Evolutionary conservation across 2,329 filamentous ascomycete species (phyloP).

Genomic region (Cryphonectria japonica): DNA sequence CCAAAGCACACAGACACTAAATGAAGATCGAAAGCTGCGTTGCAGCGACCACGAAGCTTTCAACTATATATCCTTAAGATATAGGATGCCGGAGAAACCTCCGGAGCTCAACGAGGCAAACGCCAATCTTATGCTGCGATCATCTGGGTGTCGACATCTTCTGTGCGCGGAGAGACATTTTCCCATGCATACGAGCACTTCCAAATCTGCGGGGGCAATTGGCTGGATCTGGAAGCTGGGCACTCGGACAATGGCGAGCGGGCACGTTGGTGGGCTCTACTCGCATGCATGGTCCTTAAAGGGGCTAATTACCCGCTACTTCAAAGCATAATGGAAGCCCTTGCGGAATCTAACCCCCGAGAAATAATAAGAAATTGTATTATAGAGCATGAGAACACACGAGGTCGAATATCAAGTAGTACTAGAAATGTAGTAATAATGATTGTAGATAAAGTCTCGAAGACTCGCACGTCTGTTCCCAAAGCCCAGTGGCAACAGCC

Average conservation of each 20-base stretch:
- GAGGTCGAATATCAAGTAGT: neutral
- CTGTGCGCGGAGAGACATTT: neutral
- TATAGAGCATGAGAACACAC: neutral
- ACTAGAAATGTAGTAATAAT: neutral
- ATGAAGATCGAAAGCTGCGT: neutral
- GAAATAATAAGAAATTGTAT: neutral
- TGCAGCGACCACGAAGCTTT: neutral
- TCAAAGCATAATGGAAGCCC: neutral
- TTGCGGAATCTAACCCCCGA: slow-evolving; percentile 1
- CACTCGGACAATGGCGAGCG: neutral
- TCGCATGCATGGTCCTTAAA: neutral
- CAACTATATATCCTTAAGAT: neutral
- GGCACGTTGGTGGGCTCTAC: neutral
- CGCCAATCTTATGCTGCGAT: neutral
- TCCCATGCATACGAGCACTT: neutral
- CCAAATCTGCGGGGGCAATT: neutral
- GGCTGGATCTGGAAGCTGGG: neutral
- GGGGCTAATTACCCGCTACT: neutral
- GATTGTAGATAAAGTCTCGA: neutral
- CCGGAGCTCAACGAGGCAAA: neutral
- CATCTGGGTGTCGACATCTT: neutral
- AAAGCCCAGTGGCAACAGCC: too few relatives aligned
- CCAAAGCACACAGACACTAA: too few relatives aligned
- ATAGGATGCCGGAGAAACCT: neutral
- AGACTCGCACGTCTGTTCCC: neutral